A percentile compares a stretch with the other conserved stretches of the same genome.
phyloP scores from a whole-genome alignment of 129 eudicot genomes.

The Artemisia tridentata region DNA sequence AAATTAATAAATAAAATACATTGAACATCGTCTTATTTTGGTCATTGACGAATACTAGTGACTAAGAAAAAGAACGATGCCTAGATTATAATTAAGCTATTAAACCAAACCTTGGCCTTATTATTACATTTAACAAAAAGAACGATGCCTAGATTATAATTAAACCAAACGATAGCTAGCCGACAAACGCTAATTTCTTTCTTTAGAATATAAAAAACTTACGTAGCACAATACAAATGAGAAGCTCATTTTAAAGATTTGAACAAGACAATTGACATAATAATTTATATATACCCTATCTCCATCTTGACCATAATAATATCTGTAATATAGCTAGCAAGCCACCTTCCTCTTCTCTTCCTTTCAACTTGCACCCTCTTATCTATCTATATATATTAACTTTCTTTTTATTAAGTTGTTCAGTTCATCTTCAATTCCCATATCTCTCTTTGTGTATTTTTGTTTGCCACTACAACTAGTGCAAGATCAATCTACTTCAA shows the following conservation, averaged over 20 bases:
- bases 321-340: conserved; percentile 16
- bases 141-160: neutral
- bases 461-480: conserved; percentile 7
- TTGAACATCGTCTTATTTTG: neutral
- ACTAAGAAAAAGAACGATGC: neutral
- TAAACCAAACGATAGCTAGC: neutral
- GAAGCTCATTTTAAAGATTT: conserved; percentile 21
- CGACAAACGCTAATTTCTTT: neutral
- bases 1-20: neutral
- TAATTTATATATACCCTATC: conserved; percentile 20
- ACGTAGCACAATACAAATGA: conserved; percentile 20
- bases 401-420: conserved; percentile 27
- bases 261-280: conserved; percentile 7
- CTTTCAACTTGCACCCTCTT: conserved; percentile 37
- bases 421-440: conserved; percentile 21
- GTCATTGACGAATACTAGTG: neutral
- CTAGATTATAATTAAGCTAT: neutral
- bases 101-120: conserved; percentile 8
- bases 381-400: conserved; percentile 31
- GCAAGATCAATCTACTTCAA: conserved; percentile 19
- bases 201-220: neutral
- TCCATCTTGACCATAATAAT: conserved; percentile 38
- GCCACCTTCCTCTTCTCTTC: conserved; percentile 48
- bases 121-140: neutral
- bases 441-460: conserved; percentile 6